Evolutionary conservation across 164 flowering plant species (phyloP).

Genomic region (Dillenia suffruticosa): DNA sequence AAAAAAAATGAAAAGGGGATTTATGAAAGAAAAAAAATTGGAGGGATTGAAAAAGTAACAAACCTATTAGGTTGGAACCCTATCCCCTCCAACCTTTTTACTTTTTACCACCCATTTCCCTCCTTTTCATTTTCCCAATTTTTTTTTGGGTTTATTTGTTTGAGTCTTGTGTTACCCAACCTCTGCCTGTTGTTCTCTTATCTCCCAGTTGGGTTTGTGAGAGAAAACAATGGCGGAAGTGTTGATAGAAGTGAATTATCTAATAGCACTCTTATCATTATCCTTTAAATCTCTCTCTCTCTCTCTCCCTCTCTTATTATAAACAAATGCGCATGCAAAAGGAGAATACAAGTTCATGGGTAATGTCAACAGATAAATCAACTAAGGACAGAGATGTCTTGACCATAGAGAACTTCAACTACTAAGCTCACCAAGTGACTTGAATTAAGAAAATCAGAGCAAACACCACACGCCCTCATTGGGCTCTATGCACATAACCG

Average conservation of each 20-base stretch:
- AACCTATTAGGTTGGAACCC: neutral
- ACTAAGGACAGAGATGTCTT: too few relatives aligned
- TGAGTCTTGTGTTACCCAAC: slow-evolving; percentile 29
- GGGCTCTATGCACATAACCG: too few relatives aligned
- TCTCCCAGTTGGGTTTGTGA: slow-evolving; percentile 17
- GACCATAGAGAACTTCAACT: too few relatives aligned
- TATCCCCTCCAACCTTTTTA: slow-evolving; percentile 4
- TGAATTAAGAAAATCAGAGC: too few relatives aligned
- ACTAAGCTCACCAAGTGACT: too few relatives aligned
- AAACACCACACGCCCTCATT: too few relatives aligned
- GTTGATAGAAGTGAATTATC: slow-evolving; percentile 20
- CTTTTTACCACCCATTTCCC: neutral
- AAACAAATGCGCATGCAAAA: too few relatives aligned
- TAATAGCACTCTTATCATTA: neutral
- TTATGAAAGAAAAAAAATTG: neutral
- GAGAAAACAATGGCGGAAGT: slow-evolving; percentile 26
- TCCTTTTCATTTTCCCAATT: neutral
- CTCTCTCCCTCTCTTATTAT: too few relatives aligned
- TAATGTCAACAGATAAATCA: too few relatives aligned
- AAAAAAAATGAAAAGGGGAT: neutral
- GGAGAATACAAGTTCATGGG: too few relatives aligned
- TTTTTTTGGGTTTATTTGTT: slow-evolving; percentile 1
- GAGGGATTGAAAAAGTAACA: too few relatives aligned
- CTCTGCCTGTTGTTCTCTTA: slow-evolving; percentile 39
- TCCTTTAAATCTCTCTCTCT: too few relatives aligned